phyloP scores from a whole-genome alignment of 768 basidiomycete species.

The Lepiota venenata region DNA sequence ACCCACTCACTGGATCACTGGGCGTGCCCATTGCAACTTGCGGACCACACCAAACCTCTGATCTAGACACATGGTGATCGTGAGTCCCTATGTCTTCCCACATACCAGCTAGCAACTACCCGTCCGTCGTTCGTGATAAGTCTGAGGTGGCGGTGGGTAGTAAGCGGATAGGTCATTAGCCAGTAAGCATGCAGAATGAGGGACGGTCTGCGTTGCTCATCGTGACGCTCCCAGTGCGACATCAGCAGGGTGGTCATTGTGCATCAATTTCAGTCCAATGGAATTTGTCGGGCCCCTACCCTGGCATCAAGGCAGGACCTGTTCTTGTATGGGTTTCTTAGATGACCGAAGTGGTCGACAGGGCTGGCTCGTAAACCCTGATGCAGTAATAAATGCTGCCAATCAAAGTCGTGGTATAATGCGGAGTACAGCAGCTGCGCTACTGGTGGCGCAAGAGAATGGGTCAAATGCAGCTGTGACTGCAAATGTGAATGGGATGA shows the following conservation, averaged over 20 bases:
- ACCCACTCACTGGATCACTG: conserved; percentile 76
- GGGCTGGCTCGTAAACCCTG: too few species aligned
- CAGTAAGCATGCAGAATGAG: conserved; percentile 53
- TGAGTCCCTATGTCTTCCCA: conserved; percentile 72
- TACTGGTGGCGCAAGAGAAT: too few species aligned
- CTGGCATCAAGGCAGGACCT: too few species aligned
- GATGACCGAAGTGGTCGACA: too few species aligned
- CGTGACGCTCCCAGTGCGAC: conserved; percentile 71
- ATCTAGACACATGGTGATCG: conserved; percentile 50
- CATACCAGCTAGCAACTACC: conserved; percentile 65
- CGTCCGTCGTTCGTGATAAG: conserved; percentile 63
- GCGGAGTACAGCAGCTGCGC: too few species aligned
- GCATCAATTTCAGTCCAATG: too few species aligned
- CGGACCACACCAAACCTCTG: conserved; percentile 59
- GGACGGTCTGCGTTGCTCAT: conserved; percentile 70
- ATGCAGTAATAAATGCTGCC: too few species aligned
- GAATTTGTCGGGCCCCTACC: too few species aligned
- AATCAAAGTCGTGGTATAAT: too few species aligned
- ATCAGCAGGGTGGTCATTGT: conserved; percentile 67
- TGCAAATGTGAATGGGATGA: too few species aligned
- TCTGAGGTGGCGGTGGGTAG: conserved; percentile 67
- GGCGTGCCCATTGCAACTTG: conserved; percentile 77
- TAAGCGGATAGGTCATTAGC: conserved; percentile 53
- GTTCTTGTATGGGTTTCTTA: too few species aligned
- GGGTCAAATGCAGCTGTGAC: too few species aligned